Evolutionary conservation across 352 stramenopile species (phyloP).

Genomic region (Phytophthora europaea): DNA sequence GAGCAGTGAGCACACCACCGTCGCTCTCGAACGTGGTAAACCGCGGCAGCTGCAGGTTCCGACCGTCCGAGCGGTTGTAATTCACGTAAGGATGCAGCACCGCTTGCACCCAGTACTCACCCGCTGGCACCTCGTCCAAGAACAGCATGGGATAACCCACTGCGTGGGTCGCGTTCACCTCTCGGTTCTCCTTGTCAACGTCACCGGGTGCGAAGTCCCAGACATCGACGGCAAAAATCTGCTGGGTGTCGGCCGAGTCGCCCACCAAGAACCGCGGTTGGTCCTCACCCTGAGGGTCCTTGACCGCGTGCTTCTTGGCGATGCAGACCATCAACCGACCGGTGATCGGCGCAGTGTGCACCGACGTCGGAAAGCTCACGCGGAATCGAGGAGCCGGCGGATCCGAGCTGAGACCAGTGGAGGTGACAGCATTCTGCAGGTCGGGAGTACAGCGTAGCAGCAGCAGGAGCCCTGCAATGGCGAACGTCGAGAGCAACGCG

Average conservation of each 20-base stretch:
- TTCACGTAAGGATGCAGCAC: conserved; percentile 70
- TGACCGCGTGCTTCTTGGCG: conserved; percentile 54
- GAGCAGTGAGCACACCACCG: conserved; percentile 60
- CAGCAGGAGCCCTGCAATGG: conserved; percentile 22
- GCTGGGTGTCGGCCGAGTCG: conserved; percentile 60
- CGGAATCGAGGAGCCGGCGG: conserved; percentile 44
- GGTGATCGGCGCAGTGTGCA: conserved; percentile 51
- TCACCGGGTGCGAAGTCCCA: conserved; percentile 50
- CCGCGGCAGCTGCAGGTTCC: conserved; percentile 53
- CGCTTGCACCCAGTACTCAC: conserved; percentile 74
- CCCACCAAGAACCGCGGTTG: conserved; percentile 63
- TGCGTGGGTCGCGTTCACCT: conserved; percentile 54
- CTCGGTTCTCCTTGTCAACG: conserved; percentile 39
- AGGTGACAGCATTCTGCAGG: neutral
- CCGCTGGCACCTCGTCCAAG: conserved; percentile 52
- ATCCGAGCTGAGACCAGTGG: conserved; percentile 10
- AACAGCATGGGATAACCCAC: conserved; percentile 59
- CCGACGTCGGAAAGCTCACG: conserved; percentile 44
- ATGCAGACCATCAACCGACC: conserved; percentile 70
- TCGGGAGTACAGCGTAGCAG: conserved; percentile 6
- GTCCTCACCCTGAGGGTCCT: conserved; percentile 57
- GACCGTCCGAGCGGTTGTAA: conserved; percentile 71
- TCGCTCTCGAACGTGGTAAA: conserved; percentile 71
- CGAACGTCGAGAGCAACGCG: conserved; percentile 23
- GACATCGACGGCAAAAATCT: conserved; percentile 73